Evolutionary conservation across 2,329 filamentous ascomycete genomes (phyloP), one percentile per base, ranked within the genome.

Genomic region (Clarireedia monteithiana): DNA sequence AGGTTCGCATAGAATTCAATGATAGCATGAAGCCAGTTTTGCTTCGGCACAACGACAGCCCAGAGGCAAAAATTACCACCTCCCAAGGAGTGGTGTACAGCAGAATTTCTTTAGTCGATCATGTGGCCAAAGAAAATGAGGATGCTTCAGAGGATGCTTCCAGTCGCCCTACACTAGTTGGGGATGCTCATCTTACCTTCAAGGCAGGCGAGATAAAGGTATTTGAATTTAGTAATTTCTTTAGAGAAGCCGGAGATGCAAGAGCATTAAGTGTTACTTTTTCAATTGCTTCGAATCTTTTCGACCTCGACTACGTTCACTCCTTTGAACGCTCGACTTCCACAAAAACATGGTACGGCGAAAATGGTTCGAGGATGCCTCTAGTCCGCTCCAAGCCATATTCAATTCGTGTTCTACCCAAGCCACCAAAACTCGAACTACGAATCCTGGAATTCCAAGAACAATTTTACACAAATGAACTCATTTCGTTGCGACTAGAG

Each of bases 401-500:
- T 36, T 73, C 74, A 2, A 80, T 95, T 55, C 85, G 82, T 55
- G 84, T 99, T 24, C 77, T 91, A 53, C 92, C 94, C 1, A 88
- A 95, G 62, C 94, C 92, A 27, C 94, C 94, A 0, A 97, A 96
- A 71, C 83, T 99, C 74, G 84, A 89, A 63, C 82, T 99, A 47
- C 79, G 75, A 26, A 73, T 89, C 9, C 75, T 81, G 2, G 78
- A 82, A 42, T 71, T 85, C 6, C 75, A 79, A 56, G 78, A 82
- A 12, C 85, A 91, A 54, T 95, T 92, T 69, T 97, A 96, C 68
- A 88, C 88, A 1, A 87, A 95, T 64, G 94, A 99, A 72, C 70
- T 75, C 0, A 81, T 96, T 27, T 74, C 75, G 6, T 70, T 97
- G 23, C 73, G 78, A 0, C 75, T 97, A 40, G 81, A 86, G 45